A percentile compares a stretch with the other conserved stretches of the same genome.
Conservation (phyloP, 768 basidiomycete species). For the Naganishia antarctica region DNA sequence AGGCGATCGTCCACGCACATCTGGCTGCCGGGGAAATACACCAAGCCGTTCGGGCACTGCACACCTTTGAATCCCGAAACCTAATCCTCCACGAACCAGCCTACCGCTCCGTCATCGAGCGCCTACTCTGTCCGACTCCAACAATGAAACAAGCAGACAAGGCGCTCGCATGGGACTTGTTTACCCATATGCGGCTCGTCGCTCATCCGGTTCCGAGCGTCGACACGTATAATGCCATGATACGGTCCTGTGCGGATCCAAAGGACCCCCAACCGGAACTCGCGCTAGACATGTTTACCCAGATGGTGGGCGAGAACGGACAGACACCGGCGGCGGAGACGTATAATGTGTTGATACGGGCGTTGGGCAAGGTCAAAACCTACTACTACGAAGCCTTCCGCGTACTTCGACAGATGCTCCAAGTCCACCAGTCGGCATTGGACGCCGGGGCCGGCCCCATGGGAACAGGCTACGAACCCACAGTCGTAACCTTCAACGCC, state of each 20-base stretch:
- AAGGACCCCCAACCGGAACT: conserved; percentile 72
- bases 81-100: conserved; percentile 66
- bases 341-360: conserved; percentile 77
- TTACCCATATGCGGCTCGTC: conserved; percentile 91
- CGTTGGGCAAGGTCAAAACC: conserved; percentile 59
- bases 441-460: conserved; percentile 33
- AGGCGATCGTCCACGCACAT: conserved; percentile 61
- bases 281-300: conserved; percentile 85
- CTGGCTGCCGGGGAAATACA: conserved; percentile 57
- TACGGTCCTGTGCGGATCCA: conserved; percentile 66
- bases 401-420: conserved; percentile 80
- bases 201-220: conserved; percentile 76
- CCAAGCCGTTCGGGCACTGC: conserved; percentile 63
- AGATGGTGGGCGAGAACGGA: conserved; percentile 73
- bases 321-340: conserved; percentile 63
- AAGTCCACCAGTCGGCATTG: conserved; percentile 59
- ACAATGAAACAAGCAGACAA: conserved; percentile 46
- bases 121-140: conserved; percentile 47
- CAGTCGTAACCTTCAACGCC: conserved; percentile 67
- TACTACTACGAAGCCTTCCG: conserved; percentile 79
- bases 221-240: conserved; percentile 75
- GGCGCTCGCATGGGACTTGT: conserved; percentile 89
- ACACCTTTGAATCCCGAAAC: conserved; percentile 64
- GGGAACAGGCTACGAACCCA: conserved; percentile 54
- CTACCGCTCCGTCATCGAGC: conserved; percentile 63